phyloP scores from a whole-genome alignment of 2,329 filamentous ascomycete species.

The Trichoderma hamatum region DNA sequence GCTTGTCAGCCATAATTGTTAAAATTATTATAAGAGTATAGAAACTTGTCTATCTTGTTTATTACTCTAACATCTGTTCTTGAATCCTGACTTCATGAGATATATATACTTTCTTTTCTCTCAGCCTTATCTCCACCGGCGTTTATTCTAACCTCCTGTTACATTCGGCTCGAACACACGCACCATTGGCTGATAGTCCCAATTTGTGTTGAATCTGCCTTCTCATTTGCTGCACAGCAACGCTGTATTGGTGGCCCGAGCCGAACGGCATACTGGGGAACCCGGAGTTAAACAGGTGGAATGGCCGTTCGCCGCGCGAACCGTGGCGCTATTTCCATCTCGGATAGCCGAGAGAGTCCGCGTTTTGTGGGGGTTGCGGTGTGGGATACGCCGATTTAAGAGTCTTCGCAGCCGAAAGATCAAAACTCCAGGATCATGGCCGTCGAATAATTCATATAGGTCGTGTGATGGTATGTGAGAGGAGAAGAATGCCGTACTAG shows the following conservation, averaged over 20 bases:
- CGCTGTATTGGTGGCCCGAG: neutral
- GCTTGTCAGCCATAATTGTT: constrained; percentile 33
- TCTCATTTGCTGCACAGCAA: neutral
- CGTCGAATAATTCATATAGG: neutral
- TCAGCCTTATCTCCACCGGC: neutral
- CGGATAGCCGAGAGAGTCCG: constrained; percentile 22
- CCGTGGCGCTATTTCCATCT: neutral
- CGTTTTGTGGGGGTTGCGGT: neutral
- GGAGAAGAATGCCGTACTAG: neutral
- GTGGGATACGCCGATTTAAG: neutral
- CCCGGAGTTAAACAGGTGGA: neutral
- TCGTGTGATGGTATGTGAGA: neutral
- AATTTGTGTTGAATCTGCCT: neutral
- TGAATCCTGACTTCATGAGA: neutral
- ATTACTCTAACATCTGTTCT: neutral
- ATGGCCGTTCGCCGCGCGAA: neutral
- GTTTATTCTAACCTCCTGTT: neutral
- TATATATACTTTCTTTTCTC: neutral
- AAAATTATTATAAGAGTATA: neutral
- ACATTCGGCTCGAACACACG: neutral
- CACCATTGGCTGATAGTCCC: neutral
- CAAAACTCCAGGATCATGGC: neutral
- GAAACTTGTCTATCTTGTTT: neutral
- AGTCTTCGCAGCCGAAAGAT: neutral
- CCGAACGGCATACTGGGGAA: neutral